Evolutionary conservation across 2,329 filamentous ascomycete genomes (phyloP).

Genomic region (Aspergillus sp.): DNA sequence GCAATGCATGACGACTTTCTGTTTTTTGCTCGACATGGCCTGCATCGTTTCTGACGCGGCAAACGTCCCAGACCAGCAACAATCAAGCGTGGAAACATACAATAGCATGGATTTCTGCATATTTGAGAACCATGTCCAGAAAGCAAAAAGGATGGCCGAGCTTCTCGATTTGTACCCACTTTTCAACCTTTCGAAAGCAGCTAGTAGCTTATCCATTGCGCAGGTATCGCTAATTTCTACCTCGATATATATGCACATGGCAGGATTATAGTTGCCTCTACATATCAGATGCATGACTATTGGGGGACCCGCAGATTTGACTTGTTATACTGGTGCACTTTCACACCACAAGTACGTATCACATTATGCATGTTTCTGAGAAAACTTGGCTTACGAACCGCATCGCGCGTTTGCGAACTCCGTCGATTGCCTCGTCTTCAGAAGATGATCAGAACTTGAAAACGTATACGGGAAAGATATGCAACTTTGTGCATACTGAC

Average conservation of each 20-base stretch:
- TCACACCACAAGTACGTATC: slow-evolving; percentile 15
- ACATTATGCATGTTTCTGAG: slow-evolving; percentile 7
- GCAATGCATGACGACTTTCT: not conserved
- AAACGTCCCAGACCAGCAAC: not conserved
- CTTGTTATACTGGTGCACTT: slow-evolving; percentile 8
- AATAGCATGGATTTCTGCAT: slow-evolving; percentile 6
- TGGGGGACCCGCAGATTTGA: slow-evolving; percentile 14
- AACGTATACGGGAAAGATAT: not conserved
- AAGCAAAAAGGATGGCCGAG: not conserved
- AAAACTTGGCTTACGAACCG: slow-evolving; percentile 8
- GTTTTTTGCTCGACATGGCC: not conserved
- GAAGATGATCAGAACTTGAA: not conserved
- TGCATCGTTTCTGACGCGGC: not conserved
- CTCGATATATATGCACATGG: slow-evolving; percentile 14
- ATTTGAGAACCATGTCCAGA: slow-evolving; percentile 3
- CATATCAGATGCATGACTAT: slow-evolving; percentile 18
- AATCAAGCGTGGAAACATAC: not conserved
- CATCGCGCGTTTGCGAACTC: slow-evolving; percentile 9
- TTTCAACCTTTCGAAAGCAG: slow-evolving; percentile 16
- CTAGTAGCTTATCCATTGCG: slow-evolving; percentile 19
- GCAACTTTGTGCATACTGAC: not conserved
- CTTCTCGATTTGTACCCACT: slow-evolving; percentile 6
- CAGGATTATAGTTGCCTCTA: slow-evolving; percentile 7
- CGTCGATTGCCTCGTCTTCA: not conserved
- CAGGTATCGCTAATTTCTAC: slow-evolving; percentile 13